Evolutionary conservation across 2,329 filamentous ascomycete species (phyloP).

Genomic region (Stagonosporopsis tanaceti): DNA sequence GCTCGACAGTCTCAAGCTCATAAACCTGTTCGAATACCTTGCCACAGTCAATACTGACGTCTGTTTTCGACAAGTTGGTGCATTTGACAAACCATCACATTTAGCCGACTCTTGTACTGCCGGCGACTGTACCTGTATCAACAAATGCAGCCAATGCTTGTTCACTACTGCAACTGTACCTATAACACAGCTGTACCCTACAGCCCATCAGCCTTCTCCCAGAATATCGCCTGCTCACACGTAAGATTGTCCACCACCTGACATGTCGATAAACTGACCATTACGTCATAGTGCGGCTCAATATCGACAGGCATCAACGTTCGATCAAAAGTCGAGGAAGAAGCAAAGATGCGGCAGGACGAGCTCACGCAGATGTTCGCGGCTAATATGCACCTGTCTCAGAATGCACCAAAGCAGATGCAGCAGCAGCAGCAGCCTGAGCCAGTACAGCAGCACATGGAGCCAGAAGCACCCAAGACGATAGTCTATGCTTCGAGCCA

Average conservation of each 20-base stretch:
- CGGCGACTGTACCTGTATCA: conserved; percentile 9
- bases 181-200: conserved; percentile 52
- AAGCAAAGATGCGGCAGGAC: conserved; percentile 70
- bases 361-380: conserved; percentile 84
- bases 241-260: conserved; percentile 49
- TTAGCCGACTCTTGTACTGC: background rate
- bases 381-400: conserved; percentile 72
- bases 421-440: conserved; percentile 57
- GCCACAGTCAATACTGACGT: conserved; percentile 26
- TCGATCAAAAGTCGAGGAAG: conserved; percentile 39
- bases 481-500: conserved; percentile 82
- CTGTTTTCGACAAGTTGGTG: conserved; percentile 33
- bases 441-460: conserved; percentile 20
- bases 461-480: conserved; percentile 48
- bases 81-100: conserved; percentile 4
- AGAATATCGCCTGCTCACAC: conserved; percentile 55
- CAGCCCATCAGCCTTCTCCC: conserved; percentile 54
- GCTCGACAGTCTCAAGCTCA: background rate
- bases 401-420: conserved; percentile 40
- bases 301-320: conserved; percentile 55
- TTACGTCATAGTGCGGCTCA: conserved; percentile 56
- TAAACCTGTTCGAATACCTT: conserved; percentile 16
- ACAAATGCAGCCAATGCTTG: conserved; percentile 48
- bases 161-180: conserved; percentile 51
- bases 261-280: conserved; percentile 35